Percentiles rank a stretch among this genome's conserved stretches.
These are phyloP conservation scores for Monosporascus sp. DNA, from an alignment of 2,329 filamentous ascomycete species.

Conservation along the genomic window DNA sequence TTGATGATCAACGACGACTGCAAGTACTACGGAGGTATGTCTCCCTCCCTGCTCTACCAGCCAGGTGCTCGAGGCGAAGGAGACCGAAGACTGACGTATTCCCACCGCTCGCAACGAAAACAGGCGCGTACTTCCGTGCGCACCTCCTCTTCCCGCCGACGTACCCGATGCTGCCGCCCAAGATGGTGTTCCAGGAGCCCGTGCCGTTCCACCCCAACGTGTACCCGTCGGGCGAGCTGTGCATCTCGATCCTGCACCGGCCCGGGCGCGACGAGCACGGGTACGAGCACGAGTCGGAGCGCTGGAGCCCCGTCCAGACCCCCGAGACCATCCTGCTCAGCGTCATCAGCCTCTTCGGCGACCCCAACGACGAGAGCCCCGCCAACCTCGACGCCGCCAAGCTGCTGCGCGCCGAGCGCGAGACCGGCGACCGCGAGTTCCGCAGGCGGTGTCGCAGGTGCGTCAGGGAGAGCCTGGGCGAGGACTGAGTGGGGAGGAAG, in stretches of 20 bases:
- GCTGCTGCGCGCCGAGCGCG: conserved; percentile 74
- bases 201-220: conserved; percentile 93
- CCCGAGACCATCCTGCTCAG: conserved; percentile 90
- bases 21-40: conserved; percentile 84
- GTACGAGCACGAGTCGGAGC: conserved; percentile 84
- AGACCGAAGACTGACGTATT: not conserved
- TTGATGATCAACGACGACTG: conserved; percentile 96
- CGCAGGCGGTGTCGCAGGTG: conserved; percentile 71
- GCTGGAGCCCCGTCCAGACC: conserved; percentile 92
- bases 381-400: conserved; percentile 92
- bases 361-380: conserved; percentile 91
- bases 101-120: not conserved
- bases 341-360: conserved; percentile 87
- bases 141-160: conserved; percentile 75
- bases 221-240: conserved; percentile 81
- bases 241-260: conserved; percentile 94
- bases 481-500: conserved; percentile 42
- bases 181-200: conserved; percentile 78
- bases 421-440: conserved; percentile 63
- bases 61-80: not conserved
- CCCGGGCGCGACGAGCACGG: conserved; percentile 92
- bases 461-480: conserved; percentile 76
- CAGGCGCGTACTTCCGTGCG: conserved; percentile 90
- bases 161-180: conserved; percentile 85
- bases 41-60: not conserved